These are phyloP conservation scores for Hanseniaspora hatyaiensis DNA, from an alignment of 805 yeast genomes.

Conservation along the genomic window DNA sequence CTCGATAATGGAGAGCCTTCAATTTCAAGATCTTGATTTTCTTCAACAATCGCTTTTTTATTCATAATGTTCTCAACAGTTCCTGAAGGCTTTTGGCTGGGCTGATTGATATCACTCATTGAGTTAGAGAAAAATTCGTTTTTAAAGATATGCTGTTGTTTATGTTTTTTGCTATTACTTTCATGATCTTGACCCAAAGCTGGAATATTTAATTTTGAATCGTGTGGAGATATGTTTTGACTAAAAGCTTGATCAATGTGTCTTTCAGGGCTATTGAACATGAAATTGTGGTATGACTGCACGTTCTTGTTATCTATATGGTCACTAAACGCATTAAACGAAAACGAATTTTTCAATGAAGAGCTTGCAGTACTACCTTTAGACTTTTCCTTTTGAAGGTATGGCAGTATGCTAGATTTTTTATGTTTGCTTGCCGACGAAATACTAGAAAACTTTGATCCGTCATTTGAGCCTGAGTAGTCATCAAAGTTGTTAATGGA, in stretches of 20 bases:
- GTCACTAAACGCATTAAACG: not conserved
- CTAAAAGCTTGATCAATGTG: not conserved
- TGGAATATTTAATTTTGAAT: not conserved
- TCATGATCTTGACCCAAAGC: not conserved
- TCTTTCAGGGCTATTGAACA: not conserved
- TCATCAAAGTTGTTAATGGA: conserved; percentile 33
- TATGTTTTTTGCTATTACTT: not conserved
- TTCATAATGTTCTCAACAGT: not conserved
- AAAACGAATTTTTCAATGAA: conserved; percentile 3
- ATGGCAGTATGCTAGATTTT: conserved; percentile 3
- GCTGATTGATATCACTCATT: not conserved
- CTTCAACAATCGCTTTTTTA: not conserved
- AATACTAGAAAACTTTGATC: conserved; percentile 15
- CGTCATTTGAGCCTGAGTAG: not conserved
- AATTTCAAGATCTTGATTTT: not conserved
- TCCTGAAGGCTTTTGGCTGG: not conserved
- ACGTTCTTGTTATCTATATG: not conserved
- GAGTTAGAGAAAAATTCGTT: conserved; percentile 2
- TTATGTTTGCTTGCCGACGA: conserved; percentile 3
- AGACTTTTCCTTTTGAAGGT: conserved; percentile 1
- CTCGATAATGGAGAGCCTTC: conserved; percentile 15
- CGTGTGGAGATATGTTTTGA: not conserved
- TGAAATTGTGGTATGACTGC: not conserved
- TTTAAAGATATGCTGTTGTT: conserved; percentile 7
- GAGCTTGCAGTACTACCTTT: conserved; percentile 1